A percentile compares a stretch with the other conserved stretches of the same genome.
These are phyloP conservation scores for Trypanosomatidae sp. DNA, from an alignment of 208 protist species.

Conservation along the genomic window DNA sequence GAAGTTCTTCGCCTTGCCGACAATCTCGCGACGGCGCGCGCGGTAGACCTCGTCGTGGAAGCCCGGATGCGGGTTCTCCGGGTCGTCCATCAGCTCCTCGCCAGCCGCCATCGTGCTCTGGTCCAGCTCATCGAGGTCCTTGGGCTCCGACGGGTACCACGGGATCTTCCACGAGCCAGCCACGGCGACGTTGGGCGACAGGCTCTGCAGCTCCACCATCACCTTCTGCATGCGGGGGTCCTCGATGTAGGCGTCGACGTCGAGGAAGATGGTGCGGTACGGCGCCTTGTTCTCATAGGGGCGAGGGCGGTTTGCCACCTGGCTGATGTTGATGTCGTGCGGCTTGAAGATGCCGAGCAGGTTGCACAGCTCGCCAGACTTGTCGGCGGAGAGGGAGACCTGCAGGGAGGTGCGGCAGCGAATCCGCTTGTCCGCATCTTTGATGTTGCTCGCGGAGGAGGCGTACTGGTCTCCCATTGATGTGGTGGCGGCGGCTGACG, in stretches of 20 bases:
- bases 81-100: constrained; percentile 84
- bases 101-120: constrained; percentile 81
- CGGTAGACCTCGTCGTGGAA: constrained; percentile 95
- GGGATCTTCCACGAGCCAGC: constrained; percentile 62
- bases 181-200: constrained; percentile 39
- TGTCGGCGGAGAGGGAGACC: constrained; percentile 50
- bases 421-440: constrained; percentile 21
- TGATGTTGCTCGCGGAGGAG: constrained; percentile 47
- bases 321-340: constrained; percentile 53
- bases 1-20: constrained; percentile 66
- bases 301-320: constrained; percentile 50
- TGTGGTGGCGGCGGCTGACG: constrained; percentile 9
- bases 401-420: constrained; percentile 53
- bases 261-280: constrained; percentile 63
- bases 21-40: constrained; percentile 83
- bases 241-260: constrained; percentile 56
- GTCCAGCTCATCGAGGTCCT: constrained; percentile 87
- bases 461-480: constrained; percentile 51
- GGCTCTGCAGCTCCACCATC: constrained; percentile 26
- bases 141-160: constrained; percentile 65
- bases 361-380: constrained; percentile 41
- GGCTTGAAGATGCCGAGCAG: constrained; percentile 48
- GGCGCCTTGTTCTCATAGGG: constrained; percentile 45
- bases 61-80: constrained; percentile 93
- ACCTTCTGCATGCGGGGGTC: constrained; percentile 37